These are phyloP conservation scores for Afroboletus lepidellus DNA, from an alignment of 1,284 basidiomycete genomes.

Conservation along the genomic window DNA sequence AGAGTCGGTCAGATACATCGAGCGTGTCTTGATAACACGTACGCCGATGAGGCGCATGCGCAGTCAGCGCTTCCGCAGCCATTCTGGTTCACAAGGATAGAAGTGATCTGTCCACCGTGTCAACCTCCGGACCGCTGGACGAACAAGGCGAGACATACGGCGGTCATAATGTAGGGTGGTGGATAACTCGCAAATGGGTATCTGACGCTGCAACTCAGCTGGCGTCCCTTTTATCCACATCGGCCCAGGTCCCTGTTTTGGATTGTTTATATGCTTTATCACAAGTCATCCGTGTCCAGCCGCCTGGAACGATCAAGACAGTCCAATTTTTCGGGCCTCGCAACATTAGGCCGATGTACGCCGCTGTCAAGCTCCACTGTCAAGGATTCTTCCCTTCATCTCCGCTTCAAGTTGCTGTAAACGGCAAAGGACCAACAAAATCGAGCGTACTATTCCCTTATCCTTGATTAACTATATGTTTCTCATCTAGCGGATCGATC, in stretches of 20 bases:
- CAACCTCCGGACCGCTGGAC: background rate
- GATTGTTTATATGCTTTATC: background rate
- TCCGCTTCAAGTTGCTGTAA: background rate
- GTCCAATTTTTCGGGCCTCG: too few species aligned
- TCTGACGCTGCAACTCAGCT: background rate
- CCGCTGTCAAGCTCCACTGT: background rate
- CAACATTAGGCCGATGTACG: too few species aligned
- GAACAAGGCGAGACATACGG: background rate
- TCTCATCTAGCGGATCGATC: background rate
- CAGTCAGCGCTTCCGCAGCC: conserved; percentile 5
- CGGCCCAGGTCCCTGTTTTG: background rate
- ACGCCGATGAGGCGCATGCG: conserved; percentile 3
- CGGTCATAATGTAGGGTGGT: background rate
- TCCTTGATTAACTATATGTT: background rate
- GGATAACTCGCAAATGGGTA: background rate
- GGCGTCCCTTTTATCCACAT: background rate
- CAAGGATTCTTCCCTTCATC: background rate
- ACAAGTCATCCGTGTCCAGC: too few species aligned
- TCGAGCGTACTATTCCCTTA: background rate
- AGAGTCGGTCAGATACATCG: background rate
- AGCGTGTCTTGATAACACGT: background rate
- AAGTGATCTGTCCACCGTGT: background rate
- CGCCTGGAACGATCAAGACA: too few species aligned
- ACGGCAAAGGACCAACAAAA: background rate
- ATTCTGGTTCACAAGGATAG: conserved; percentile 9